A percentile compares a stretch with the other conserved stretches of the same genome.
Evolutionary conservation across 2,329 filamentous ascomycete genomes (phyloP).

Genomic region (Penicillium sp.): DNA sequence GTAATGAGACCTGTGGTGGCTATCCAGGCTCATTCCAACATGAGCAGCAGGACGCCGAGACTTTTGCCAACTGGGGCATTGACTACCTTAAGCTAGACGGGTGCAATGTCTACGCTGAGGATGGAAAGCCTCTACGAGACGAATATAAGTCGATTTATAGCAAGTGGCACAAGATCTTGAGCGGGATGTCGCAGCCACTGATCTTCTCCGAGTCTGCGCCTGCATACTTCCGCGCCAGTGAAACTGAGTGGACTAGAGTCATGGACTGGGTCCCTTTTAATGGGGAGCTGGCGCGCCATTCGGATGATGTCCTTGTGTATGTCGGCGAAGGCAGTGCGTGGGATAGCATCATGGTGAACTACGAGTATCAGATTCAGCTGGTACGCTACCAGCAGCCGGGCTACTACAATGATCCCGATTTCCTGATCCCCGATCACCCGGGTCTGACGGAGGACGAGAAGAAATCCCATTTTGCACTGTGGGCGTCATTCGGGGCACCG

Average conservation of each 20-base stretch:
- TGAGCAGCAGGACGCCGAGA: conserved; percentile 45
- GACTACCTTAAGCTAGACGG: conserved; percentile 54
- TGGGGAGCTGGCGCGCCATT: conserved; percentile 49
- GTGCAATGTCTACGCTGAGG: conserved; percentile 36
- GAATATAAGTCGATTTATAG: conserved; percentile 37
- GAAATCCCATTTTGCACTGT: conserved; percentile 52
- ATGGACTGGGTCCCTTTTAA: conserved; percentile 46
- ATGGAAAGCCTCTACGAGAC: conserved; percentile 20
- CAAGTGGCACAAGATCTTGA: conserved; percentile 46
- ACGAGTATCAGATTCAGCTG: conserved; percentile 45
- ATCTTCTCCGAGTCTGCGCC: conserved; percentile 50
- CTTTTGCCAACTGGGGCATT: conserved; percentile 38
- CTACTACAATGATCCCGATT: conserved; percentile 52
- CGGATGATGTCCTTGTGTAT: conserved; percentile 46
- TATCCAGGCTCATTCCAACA: conserved; percentile 45
- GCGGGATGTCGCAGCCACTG: conserved; percentile 36
- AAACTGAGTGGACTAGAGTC: conserved; percentile 48
- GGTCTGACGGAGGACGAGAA: conserved; percentile 46
- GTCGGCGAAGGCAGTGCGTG: conserved; percentile 43
- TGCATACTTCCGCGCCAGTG: conserved; percentile 46
- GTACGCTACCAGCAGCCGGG: conserved; percentile 47
- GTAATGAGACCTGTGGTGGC: conserved; percentile 46
- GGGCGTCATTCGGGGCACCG: conserved; percentile 51
- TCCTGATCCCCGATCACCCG: conserved; percentile 51
- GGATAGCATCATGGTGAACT: conserved; percentile 52